Conservation (phyloP, 2,329 filamentous ascomycete genomes). For the Grosmannia serpens region DNA sequence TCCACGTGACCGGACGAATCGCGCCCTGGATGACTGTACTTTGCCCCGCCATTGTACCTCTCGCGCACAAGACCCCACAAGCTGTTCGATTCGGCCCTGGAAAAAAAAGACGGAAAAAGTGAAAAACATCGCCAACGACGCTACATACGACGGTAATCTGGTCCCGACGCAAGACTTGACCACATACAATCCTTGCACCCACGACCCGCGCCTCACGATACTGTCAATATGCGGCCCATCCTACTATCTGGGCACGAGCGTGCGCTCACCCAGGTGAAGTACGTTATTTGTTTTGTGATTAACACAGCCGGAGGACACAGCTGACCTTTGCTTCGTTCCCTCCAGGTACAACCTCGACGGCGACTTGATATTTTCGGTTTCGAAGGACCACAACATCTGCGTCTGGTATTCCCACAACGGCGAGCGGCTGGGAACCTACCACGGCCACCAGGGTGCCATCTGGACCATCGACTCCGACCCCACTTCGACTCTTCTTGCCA, state of each 20-base stretch:
- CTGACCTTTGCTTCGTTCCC: not conserved
- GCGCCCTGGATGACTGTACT: not conserved
- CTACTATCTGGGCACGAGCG: constrained; percentile 93
- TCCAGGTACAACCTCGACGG: constrained; percentile 81
- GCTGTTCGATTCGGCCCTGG: not conserved
- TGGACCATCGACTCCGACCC: constrained; percentile 98
- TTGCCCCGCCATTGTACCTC: constrained; percentile 1
- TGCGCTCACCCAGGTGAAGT: constrained; percentile 76
- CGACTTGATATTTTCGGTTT: constrained; percentile 41
- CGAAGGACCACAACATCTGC: constrained; percentile 55
- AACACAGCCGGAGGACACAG: not conserved
- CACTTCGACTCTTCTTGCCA: constrained; percentile 81
- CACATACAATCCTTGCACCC: not conserved
- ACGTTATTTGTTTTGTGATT: not conserved
- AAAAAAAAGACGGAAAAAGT: not conserved
- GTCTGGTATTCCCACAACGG: constrained; percentile 97
- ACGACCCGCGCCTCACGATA: not conserved
- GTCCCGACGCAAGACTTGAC: not conserved
- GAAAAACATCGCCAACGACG: constrained; percentile 2
- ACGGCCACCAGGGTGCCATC: constrained; percentile 93
- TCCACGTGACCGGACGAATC: not conserved
- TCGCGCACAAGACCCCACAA: constrained; percentile 6
- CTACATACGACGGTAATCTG: not conserved
- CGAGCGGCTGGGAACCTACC: constrained; percentile 92
- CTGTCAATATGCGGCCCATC: constrained; percentile 78